Evolutionary conservation across 2,329 filamentous ascomycete genomes (phyloP).

Genomic region (Cercospora janseana): DNA sequence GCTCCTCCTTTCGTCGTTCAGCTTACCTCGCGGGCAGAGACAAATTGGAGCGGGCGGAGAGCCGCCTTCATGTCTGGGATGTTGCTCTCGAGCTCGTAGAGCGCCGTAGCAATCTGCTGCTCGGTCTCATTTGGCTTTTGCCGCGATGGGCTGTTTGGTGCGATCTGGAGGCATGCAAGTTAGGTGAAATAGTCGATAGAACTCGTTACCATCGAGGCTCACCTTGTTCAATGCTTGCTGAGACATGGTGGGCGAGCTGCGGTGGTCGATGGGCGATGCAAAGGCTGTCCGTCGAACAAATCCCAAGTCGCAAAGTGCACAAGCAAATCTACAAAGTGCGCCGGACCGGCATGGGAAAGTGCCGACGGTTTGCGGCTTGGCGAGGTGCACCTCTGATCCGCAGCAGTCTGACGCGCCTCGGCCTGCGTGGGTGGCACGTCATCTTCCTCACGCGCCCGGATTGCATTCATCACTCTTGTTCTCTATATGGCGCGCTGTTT

Average conservation of each 20-base stretch:
- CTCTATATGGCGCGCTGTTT: too few relatives aligned
- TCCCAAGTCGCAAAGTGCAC: not conserved
- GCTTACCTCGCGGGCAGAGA: constrained; percentile 99
- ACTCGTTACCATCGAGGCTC: not conserved
- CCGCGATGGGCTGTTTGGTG: constrained; percentile 92
- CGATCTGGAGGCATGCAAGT: constrained; percentile 55
- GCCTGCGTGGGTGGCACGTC: not conserved
- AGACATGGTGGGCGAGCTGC: constrained; percentile 53
- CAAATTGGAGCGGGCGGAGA: constrained; percentile 96
- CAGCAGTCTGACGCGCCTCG: not conserved
- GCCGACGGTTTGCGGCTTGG: not conserved
- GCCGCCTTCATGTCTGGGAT: constrained; percentile 95
- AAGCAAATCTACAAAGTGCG: constrained; percentile 6
- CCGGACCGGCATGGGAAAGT: not conserved
- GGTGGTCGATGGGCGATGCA: constrained; percentile 11
- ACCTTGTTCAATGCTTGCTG: constrained; percentile 81
- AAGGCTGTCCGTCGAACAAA: not conserved
- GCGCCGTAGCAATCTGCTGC: constrained; percentile 92
- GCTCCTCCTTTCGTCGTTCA: constrained; percentile 11
- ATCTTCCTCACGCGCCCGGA: too few relatives aligned
- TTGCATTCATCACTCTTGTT: too few relatives aligned
- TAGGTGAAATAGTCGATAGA: not conserved
- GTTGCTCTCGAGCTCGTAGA: constrained; percentile 99
- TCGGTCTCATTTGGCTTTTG: constrained; percentile 96
- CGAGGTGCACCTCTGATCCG: not conserved